These are phyloP conservation scores for Niebla homalea DNA, from an alignment of 495 filamentous ascomycete genomes.

Conservation along the genomic window DNA sequence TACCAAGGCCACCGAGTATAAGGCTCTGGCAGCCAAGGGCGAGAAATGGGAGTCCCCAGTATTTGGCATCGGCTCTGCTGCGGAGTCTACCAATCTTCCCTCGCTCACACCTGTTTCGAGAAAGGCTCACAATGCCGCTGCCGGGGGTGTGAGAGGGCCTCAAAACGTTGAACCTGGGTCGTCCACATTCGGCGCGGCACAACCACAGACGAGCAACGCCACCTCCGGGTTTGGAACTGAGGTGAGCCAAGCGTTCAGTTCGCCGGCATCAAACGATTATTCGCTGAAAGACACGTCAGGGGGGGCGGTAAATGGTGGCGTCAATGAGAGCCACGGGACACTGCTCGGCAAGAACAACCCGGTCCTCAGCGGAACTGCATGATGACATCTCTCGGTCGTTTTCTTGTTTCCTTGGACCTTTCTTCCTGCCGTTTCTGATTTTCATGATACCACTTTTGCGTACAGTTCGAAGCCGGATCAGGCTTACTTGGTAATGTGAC, in stretches of 20 bases:
- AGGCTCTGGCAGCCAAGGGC: conserved; percentile 72
- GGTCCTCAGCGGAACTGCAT: conserved; percentile 29
- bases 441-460: conserved; percentile 29
- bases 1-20: conserved; percentile 90
- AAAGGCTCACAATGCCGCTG: conserved; percentile 43
- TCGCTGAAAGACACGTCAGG: conserved; percentile 14
- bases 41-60: conserved; percentile 91
- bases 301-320: conserved; percentile 14
- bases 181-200: conserved; percentile 14
- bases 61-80: conserved; percentile 75
- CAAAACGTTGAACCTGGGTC: conserved; percentile 21
- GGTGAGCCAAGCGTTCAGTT: conserved; percentile 39
- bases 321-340: conserved; percentile 3
- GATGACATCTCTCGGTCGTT: conserved; percentile 10
- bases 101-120: conserved; percentile 47
- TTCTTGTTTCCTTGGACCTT: conserved; percentile 8
- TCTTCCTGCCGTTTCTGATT: conserved; percentile 16
- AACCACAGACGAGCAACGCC: conserved; percentile 4
- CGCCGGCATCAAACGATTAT: conserved; percentile 12
- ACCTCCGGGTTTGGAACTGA: conserved; percentile 39
- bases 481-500: conserved; percentile 15
- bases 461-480: conserved; percentile 10
- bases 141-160: conserved; percentile 25
- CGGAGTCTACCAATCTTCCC: conserved; percentile 58
- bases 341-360: conserved; percentile 33